Evolutionary conservation across 768 basidiomycete species (phyloP), one percentile per base, ranked within the genome.

Genomic region (Hysterangium stoloniferum): DNA sequence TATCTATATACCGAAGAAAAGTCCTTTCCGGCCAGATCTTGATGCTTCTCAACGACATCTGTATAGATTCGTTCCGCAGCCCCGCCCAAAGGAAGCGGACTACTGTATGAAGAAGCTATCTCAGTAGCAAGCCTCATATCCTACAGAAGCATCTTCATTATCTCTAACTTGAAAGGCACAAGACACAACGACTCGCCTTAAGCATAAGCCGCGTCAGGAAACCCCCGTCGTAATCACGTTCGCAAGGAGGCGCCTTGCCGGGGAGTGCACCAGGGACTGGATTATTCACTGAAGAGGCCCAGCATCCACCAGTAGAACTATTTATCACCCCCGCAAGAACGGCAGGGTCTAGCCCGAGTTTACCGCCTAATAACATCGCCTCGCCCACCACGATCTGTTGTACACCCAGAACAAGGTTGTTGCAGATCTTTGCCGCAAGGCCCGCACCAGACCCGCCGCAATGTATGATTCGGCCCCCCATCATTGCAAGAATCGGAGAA

Each of bases 401-500:
- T 3, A 87, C 83, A 3, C 84, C 86, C 34, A 67, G 61, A 4
- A 71, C 66, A 58, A 80, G 75, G 64, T 94, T 94, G 66, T 93
- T 94, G 68, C 88, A 91, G 32, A 94, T 90, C 69, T 94, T 94
- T 2, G 90, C 89, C 1, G 79, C 89, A 8, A 94, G 68, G 0
- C 91, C 91, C 2, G 85, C 74, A 9, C 91, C 88, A 4, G 85
- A 85, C 6, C 76, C 70, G 1, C 91, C 91, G 62, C 91, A 94
- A 63, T 91, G 76, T 38, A 93, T 84, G 52, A 87, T 80, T 7
- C 83, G 79, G 53, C 74, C 76, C 5, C 92, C 92, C 92, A 95
- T 94, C 47, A 71, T 61, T 15, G 75, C 65, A 24, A 94, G 74
- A 37, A 77, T 68, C 4, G 84, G 79, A 29, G 73, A 68, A 9